Percentiles rank a stretch among this genome's conserved stretches.
Evolutionary conservation across 2,329 filamentous ascomycete genomes (phyloP).

Genomic region (Paracamarosporium sp.): DNA sequence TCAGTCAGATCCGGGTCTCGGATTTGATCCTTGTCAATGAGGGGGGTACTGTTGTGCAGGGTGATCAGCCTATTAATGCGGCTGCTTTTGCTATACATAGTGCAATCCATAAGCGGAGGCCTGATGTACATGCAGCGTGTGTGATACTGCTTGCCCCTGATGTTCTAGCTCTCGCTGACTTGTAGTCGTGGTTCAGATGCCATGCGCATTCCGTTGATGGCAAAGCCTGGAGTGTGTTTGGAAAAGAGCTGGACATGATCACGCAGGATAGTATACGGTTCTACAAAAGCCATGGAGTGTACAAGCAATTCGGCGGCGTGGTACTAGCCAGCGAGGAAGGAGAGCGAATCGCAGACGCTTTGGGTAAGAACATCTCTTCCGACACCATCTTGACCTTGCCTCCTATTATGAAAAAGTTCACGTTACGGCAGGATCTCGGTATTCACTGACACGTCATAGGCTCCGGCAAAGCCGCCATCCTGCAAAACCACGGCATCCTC

Average conservation of each 20-base stretch:
- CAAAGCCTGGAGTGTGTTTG: slow-evolving; percentile 57
- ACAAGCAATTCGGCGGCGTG: slow-evolving; percentile 50
- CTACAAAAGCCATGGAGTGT: slow-evolving; percentile 50
- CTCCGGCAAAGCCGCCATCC: slow-evolving; percentile 44
- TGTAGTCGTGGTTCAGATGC: slow-evolving; percentile 11
- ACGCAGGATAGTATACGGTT: slow-evolving; percentile 57
- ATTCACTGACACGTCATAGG: slow-evolving; percentile 13
- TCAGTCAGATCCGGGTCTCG: slow-evolving; percentile 50
- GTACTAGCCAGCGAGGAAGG: slow-evolving; percentile 53
- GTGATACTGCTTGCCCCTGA: not conserved
- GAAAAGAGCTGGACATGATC: slow-evolving; percentile 54
- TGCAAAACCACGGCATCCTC: slow-evolving; percentile 50
- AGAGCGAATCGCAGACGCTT: slow-evolving; percentile 50
- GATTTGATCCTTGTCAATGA: slow-evolving; percentile 55
- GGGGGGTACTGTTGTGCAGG: slow-evolving; percentile 49
- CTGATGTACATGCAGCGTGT: slow-evolving; percentile 50
- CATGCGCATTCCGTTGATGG: slow-evolving; percentile 56
- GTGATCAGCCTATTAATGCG: slow-evolving; percentile 52
- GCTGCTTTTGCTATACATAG: slow-evolving; percentile 57
- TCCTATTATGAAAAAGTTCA: not conserved
- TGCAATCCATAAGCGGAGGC: slow-evolving; percentile 46
- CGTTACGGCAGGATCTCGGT: no score
- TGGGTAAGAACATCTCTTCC: slow-evolving; percentile 23
- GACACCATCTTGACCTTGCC: not conserved
- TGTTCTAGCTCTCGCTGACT: not conserved